Base-by-base conservation (phyloP, 2,329 filamentous ascomycete genomes). In the Hyphodiscus sp. region DNA sequence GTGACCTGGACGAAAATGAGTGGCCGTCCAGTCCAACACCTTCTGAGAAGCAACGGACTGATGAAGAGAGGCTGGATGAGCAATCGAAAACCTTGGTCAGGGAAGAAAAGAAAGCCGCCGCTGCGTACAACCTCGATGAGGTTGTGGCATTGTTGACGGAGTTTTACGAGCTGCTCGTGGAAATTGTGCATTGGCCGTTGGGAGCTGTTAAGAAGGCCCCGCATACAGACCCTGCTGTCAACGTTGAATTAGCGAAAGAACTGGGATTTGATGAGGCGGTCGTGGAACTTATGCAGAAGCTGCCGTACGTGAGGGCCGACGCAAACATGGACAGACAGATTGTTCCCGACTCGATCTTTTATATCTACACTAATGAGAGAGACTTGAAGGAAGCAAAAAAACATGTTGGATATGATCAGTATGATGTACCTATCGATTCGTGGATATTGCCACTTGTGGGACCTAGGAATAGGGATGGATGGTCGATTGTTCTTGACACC, bases 131-230 rank as follows among this genome's bases (percentile, higher is more conserved):
- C 29, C 41, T 42, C 13, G 46, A 46, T 46, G 47, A 53, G 33
- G 43, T 53, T 16, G 47, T 50, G 8, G 41, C 47, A 5, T 20
- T 53, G 2, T 20, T 53, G 18, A 53, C 47, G 20, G 47, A 53
- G 45, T 46, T 53, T 10, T 50, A 45, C 41, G 26, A 41, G 20
- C 29, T 53, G 13, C 23, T 50, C 20, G 38, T 51, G 11, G 46
- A 47, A 20, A 44, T 51, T 38, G 51, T n/a, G 15, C 49, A 46
- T 33, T 51, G 49, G 49, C 42, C 42, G 11, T 19, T 15, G 9
- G 29, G 23, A 13, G 18, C 33, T 15, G n/a, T 51, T n/a, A 11
- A 47, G n/a, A 15, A 51, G 6, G 26, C 42, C 8, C 49, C 49
- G n/a, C 49, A 51, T 19, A 26, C 26, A n/a, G 16, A 41, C 19